phyloP scores from a whole-genome alignment of 108 stramenopile genomes.

The Bacterosira constricta region DNA sequence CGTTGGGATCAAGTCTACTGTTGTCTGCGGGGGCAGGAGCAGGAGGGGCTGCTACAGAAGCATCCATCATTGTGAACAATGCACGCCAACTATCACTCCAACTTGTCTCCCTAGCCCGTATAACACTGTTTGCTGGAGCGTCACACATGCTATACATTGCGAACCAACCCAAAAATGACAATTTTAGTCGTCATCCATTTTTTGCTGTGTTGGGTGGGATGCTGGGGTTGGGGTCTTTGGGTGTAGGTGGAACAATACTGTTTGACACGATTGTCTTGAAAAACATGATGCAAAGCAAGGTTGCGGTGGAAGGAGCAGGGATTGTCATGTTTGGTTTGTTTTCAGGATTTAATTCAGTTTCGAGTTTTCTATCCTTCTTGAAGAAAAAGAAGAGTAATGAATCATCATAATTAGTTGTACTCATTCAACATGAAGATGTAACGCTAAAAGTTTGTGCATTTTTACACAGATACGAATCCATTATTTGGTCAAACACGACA shows the following conservation, averaged over 20 bases:
- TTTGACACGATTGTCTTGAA: not conserved
- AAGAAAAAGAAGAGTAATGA: not conserved
- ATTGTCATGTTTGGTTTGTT: slow-evolving; percentile 8
- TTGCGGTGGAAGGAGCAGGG: slow-evolving; percentile 7
- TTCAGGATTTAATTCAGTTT: slow-evolving; percentile 13
- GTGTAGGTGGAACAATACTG: slow-evolving; percentile 25
- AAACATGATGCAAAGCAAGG: slow-evolving; percentile 1
- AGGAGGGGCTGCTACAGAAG: not conserved
- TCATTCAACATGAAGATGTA: not conserved
- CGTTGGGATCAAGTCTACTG: slow-evolving; percentile 6
- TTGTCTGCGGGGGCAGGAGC: too few species aligned
- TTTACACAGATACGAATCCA: too few species aligned
- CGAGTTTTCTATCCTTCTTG: not conserved
- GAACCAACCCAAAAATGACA: not conserved
- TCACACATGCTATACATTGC: slow-evolving; percentile 8
- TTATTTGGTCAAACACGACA: too few species aligned
- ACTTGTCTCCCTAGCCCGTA: slow-evolving; percentile 33
- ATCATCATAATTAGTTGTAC: not conserved
- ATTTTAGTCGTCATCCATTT: slow-evolving; percentile 23
- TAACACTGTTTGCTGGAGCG: slow-evolving; percentile 26
- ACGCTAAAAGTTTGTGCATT: too few species aligned
- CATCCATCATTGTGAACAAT: slow-evolving; percentile 13
- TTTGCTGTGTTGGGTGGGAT: slow-evolving; percentile 28
- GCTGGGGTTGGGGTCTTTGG: slow-evolving; percentile 16
- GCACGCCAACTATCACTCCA: slow-evolving; percentile 33